These are phyloP conservation scores for Acmispon strigosus DNA, from an alignment of 306 rosid species.

Conservation along the genomic window DNA sequence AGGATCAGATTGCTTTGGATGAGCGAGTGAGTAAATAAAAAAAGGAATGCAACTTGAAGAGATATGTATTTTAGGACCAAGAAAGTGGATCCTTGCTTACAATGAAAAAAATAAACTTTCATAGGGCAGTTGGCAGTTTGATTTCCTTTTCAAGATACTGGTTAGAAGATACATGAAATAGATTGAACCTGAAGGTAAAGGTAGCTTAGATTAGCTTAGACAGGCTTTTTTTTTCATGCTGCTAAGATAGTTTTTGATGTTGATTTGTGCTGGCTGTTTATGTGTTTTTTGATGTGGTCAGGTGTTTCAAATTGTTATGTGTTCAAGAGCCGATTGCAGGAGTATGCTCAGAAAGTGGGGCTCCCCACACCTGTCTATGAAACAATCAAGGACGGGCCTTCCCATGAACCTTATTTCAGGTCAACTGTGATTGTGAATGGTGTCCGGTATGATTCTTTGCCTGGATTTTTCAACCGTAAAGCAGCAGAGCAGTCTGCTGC, in stretches of 20 bases:
- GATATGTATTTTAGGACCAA: not conserved
- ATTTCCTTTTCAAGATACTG: not conserved
- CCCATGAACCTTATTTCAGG: conserved; percentile 82
- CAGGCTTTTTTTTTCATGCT: not conserved
- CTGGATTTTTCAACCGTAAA: conserved; percentile 77
- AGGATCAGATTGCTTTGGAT: not conserved
- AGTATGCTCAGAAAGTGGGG: conserved; percentile 84
- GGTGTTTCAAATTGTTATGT: conserved; percentile 92
- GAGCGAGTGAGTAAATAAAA: not conserved
- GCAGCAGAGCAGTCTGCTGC: conserved; percentile 97
- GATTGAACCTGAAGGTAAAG: not conserved
- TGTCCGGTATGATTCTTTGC: conserved; percentile 58
- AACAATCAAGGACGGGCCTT: conserved; percentile 86
- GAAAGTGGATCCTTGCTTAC: not conserved
- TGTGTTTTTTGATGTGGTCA: conserved; percentile 9
- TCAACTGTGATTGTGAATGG: conserved; percentile 63
- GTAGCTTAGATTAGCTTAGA: not conserved
- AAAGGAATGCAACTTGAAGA: not conserved
- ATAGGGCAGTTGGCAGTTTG: not conserved
- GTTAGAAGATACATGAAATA: not conserved
- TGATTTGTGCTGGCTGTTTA: not conserved
- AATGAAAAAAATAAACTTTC: not conserved
- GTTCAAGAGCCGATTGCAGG: conserved; percentile 87
- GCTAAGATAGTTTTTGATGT: not conserved
- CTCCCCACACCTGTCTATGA: conserved; percentile 83